Conservation (phyloP, 257 asterid species). For the Solanum lycopersicoides region DNA sequence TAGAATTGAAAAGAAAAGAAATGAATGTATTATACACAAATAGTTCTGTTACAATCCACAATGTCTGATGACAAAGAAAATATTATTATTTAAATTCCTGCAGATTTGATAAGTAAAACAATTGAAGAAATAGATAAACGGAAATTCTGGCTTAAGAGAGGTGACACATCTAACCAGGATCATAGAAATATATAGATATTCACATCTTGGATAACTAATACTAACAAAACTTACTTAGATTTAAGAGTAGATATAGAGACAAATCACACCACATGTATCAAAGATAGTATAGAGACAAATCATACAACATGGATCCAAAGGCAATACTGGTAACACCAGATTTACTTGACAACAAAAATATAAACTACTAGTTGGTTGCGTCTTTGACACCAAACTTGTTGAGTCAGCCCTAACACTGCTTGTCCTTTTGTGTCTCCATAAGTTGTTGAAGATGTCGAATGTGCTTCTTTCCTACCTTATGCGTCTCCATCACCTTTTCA, state of each 20-base stretch:
- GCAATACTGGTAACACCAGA: background rate
- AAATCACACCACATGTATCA: background rate
- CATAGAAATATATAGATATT: background rate
- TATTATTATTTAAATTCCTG: no score
- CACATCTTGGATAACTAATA: background rate
- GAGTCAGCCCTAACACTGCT: no score
- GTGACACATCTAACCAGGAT: background rate
- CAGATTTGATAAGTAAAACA: no score
- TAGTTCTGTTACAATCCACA: no score
- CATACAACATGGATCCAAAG: no score
- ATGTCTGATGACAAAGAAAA: no score
- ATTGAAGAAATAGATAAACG: no score
- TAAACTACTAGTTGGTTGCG: background rate
- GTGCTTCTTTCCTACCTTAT: conserved; percentile 40
- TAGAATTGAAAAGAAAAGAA: no score
- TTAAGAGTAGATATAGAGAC: background rate
- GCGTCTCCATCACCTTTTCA: conserved; percentile 11
- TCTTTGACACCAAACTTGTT: background rate
- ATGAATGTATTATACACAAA: no score
- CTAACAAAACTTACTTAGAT: background rate
- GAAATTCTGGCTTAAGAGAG: no score
- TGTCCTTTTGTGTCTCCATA: background rate
- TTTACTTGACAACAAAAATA: background rate
- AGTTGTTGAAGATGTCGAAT: background rate
- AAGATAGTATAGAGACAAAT: background rate